Base-by-base conservation (phyloP, 192 early-diverging fungal genomes). In the Coemansia sp. region DNA sequence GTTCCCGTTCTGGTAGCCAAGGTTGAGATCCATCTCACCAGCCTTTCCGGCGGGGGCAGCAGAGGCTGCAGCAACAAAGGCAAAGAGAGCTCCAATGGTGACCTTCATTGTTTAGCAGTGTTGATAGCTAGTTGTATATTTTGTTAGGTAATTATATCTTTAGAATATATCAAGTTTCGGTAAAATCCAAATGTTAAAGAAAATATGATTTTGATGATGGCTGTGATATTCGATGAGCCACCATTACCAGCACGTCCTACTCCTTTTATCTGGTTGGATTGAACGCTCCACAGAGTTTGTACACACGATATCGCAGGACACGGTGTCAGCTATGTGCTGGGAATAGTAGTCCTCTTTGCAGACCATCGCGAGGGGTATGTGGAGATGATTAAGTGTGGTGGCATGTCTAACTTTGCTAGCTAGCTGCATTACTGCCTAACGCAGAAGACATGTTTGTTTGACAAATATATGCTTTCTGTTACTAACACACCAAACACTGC, bases 1-100 rank as follows among this genome's bases (percentile, higher is more conserved):
- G 49, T 52, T 68, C 33, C 53, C 48, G 26, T 7, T 28, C 76
- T 72, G 71, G 64, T 70, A 73, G 23, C 51, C 62, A 20, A 66
- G 56, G 39, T 61, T 66, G 31, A 66, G 56, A 63, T 79, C 66
- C 12, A 64, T 56, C 31, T 79, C 76, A 34, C 67, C 76, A 16
- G 76, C 66, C 7, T 61, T 56, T 28, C 72, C 76, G 40, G 76
- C 76, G 21, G 76, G 76, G 15, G 76, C 76, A 21, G 76, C 76
- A 16, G 70, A 65, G 21, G 71, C 64, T 9, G 76, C 76, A 23
- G 71, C 60, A 40, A 61, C 67, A 56, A 72, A 67, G 33, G 71
- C 71, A 61, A 73, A 42, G 62, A 79, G 70, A 29, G 72, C 39
- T 30, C 76, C 76, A 65, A 79, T 66, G 33, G 76, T 72, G 46